Conservation (phyloP, 257 asterid species). For the Solanum pinnatisectum region DNA sequence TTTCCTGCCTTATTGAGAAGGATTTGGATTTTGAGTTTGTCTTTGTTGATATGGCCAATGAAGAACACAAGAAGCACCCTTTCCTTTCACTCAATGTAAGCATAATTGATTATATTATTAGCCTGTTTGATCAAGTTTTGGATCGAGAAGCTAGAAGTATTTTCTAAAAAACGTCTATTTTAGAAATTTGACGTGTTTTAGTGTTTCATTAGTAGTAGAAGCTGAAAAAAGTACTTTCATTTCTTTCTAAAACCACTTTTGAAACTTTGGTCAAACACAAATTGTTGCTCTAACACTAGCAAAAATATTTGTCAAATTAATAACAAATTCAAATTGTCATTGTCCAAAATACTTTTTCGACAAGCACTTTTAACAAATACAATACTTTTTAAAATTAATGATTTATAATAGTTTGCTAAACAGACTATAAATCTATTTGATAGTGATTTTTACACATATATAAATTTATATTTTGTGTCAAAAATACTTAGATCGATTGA, state of each 20-base stretch:
- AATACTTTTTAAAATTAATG: no score
- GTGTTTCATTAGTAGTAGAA: neutral
- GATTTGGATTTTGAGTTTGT: slow-evolving; percentile 34
- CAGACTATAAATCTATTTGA: neutral
- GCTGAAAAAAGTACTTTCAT: neutral
- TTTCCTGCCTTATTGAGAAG: slow-evolving; percentile 35
- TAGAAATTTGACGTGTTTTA: neutral
- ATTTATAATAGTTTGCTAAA: neutral
- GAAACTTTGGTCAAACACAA: neutral
- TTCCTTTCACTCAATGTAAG: slow-evolving; percentile 43
- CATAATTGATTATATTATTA: neutral
- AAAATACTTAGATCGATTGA: neutral
- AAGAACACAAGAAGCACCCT: slow-evolving; percentile 45
- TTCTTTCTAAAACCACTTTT: no score
- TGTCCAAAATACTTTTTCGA: neutral
- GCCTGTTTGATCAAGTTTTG: neutral
- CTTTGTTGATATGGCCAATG: slow-evolving; percentile 19
- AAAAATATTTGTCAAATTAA: neutral
- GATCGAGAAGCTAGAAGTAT: neutral
- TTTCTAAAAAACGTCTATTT: neutral
- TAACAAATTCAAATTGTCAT: neutral
- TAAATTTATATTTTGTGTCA: neutral
- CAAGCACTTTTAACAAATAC: neutral
- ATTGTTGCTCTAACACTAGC: neutral
- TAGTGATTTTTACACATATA: neutral